Conservation (phyloP, 2,329 filamentous ascomycete genomes). For the Pestalotiopsis sp. region DNA sequence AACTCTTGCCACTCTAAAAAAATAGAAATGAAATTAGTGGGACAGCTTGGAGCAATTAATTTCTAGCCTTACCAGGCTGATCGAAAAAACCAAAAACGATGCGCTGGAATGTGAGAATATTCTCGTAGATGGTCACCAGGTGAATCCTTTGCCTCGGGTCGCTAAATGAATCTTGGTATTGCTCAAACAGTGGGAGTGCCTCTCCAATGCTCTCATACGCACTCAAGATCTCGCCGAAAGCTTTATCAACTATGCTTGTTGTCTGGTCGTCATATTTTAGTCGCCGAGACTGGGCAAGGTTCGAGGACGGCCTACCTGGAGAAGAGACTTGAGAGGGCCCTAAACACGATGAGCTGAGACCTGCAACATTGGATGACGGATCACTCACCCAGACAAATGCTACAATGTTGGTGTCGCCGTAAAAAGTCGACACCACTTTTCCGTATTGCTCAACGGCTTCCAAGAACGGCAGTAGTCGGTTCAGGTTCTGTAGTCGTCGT, state of each 20-base stretch:
- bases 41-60: neutral
- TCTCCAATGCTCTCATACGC: conserved; percentile 26
- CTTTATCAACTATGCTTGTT: neutral
- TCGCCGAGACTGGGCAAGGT: neutral
- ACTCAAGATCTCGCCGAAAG: conserved; percentile 22
- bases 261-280: conserved; percentile 5
- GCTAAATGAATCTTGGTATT: conserved; percentile 22
- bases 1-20: conserved; percentile 28
- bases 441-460: conserved; percentile 27
- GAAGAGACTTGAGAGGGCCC: conserved; percentile 23
- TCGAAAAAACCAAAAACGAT: conserved; percentile 21
- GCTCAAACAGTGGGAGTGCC: conserved; percentile 21
- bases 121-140: conserved; percentile 21
- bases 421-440: conserved; percentile 25
- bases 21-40: too few relatives aligned
- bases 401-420: conserved; percentile 21
- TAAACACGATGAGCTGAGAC: neutral
- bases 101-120: conserved; percentile 24
- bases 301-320: conserved; percentile 15
- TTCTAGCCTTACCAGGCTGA: conserved; percentile 18
- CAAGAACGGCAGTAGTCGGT: conserved; percentile 20
- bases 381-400: conserved; percentile 29
- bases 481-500: conserved; percentile 8
- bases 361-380: neutral
- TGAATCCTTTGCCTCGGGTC: too few relatives aligned